Percentiles rank a stretch among this genome's conserved stretches.
phyloP scores from a whole-genome alignment of 495 filamentous ascomycete genomes.

The Penicillium soppii region DNA sequence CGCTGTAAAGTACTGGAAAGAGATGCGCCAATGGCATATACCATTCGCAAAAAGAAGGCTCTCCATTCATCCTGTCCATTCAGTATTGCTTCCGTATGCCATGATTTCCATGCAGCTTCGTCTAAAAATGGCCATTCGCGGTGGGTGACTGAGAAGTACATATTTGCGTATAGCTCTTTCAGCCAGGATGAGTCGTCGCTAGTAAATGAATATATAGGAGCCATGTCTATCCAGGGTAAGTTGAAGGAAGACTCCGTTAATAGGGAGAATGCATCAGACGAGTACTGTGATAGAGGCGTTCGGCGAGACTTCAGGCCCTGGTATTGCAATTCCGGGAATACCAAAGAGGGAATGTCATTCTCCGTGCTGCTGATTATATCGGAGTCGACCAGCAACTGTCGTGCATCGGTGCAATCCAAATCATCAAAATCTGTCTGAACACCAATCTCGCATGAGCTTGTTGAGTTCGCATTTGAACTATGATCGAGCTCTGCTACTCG shows the following conservation, averaged over 20 bases:
- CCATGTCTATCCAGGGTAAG: conserved; percentile 16
- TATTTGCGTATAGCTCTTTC: conserved; percentile 31
- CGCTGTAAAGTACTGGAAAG: conserved; percentile 27
- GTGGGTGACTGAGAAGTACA: conserved; percentile 32
- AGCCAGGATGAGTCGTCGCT: conserved; percentile 18
- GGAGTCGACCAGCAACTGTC: background rate
- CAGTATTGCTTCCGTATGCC: conserved; percentile 19
- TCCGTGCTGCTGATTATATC: conserved; percentile 1
- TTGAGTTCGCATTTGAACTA: background rate
- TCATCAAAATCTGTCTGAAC: conserved; percentile 27
- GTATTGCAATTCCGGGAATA: conserved; percentile 2
- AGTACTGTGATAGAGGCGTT: conserved; percentile 5
- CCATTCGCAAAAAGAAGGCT: conserved; percentile 30
- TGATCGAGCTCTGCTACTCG: conserved; percentile 26
- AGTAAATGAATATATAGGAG: conserved; percentile 12
- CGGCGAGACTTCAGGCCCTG: background rate
- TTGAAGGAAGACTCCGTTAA: conserved; percentile 11
- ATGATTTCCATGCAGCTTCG: conserved; percentile 23
- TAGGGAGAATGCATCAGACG: conserved; percentile 9
- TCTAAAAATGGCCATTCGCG: conserved; percentile 36
- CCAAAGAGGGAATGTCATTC: conserved; percentile 6
- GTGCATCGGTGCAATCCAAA: background rate
- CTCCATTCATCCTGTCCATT: conserved; percentile 26
- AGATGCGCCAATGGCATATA: conserved; percentile 33
- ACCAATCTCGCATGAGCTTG: conserved; percentile 20